Base-by-base conservation (phyloP, 225 moss, liverwort and hornwort genomes). In the Lunularia cruciata region DNA sequence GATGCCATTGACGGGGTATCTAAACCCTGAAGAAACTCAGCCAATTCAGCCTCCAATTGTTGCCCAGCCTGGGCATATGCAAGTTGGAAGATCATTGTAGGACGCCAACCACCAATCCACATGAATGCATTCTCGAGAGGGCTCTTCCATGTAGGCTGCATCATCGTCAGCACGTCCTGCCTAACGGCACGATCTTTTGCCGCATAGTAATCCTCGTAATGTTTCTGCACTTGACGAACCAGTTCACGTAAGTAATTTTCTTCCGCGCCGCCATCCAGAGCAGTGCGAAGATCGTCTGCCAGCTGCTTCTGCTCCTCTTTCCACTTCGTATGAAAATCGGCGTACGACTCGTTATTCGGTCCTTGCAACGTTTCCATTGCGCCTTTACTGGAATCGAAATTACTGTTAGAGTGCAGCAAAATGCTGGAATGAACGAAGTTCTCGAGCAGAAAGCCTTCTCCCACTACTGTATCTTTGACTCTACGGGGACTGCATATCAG, bases 101-200 rank as follows among this genome's bases (percentile, higher is more conserved):
- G 86, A 11, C 86, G 79, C 86, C 86, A 86, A 8, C 86, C 86
- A 14, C 86, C 86, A 23, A 86, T 86, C 83, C 83, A 86, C 56
- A 75, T 60, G 53, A 86, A 83, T 25, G 80, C 83, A 45, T 56
- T 72, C 43, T 86, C 86, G 69, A 86, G 67, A 18, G 86, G 86
- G 64, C 68, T 77, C 39, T 77, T 75, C 86, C 86, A 86, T 6
- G 64, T 2, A 20, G 83, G 83, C 15, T 83, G 70, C 52, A 83
- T 69, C 47, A 86, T 36, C 43, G 62, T 77, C 71, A 83, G 47
- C 30, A 77, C 80, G 63, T 86, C 77, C 60, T 83, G 68, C 60
- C 68, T 68, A 4, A 79, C 74, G 22, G 86, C 83, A 20, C 36
- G 36, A 54, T 68, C 61, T 64, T 86, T 86, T 1, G 77, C 83